A percentile compares a stretch with the other conserved stretches of the same genome.
phyloP scores from a whole-genome alignment of 768 basidiomycete species.

The Terana coerulea region DNA sequence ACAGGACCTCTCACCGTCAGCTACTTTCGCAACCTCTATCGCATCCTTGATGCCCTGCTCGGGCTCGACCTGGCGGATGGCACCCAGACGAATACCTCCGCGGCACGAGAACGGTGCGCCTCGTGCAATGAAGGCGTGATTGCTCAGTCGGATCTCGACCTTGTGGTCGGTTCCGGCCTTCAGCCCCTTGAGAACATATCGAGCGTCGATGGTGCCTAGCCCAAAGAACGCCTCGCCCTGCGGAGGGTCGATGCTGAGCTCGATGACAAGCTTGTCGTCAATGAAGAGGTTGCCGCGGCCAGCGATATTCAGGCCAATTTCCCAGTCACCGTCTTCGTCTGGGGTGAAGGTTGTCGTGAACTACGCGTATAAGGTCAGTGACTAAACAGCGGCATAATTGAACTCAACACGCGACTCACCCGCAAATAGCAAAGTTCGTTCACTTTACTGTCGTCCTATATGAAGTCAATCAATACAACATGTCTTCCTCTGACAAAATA shows the following conservation, averaged over 20 bases:
- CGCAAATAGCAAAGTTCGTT: conserved; percentile 38
- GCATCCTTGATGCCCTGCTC: conserved; percentile 32
- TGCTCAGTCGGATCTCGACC: conserved; percentile 28
- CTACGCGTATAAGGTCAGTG: conserved; percentile 18
- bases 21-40: conserved; percentile 33
- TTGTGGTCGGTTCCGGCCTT: conserved; percentile 40
- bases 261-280: conserved; percentile 42
- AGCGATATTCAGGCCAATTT: conserved; percentile 43
- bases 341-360: conserved; percentile 44
- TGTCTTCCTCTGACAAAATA: too few relatives aligned
- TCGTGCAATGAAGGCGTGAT: conserved; percentile 19
- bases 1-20: conserved; percentile 32
- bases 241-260: conserved; percentile 37
- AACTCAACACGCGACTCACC: conserved; percentile 25
- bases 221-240: conserved; percentile 41
- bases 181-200: conserved; percentile 32
- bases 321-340: conserved; percentile 49
- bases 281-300: conserved; percentile 49
- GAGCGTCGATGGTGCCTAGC: conserved; percentile 38
- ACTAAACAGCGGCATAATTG: not conserved
- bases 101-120: conserved; percentile 29
- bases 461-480: not conserved
- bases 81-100: conserved; percentile 18
- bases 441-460: conserved; percentile 37
- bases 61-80: conserved; percentile 24